Evolutionary conservation across 495 filamentous ascomycete genomes (phyloP).

Genomic region (Cercophora sp.): DNA sequence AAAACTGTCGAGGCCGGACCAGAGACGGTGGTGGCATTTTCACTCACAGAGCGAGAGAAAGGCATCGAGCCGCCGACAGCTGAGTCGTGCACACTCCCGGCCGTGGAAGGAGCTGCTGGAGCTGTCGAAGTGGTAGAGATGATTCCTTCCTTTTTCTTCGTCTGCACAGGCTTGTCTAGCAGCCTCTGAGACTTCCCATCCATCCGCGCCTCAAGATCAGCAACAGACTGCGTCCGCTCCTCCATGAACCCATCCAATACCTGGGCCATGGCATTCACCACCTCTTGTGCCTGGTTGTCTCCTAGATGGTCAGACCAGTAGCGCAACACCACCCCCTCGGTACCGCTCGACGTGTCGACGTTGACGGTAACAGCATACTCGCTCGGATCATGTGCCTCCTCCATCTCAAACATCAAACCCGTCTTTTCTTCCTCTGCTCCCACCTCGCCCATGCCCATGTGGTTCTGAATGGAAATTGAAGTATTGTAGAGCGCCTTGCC

Average conservation of each 20-base stretch:
- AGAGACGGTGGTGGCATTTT: background rate
- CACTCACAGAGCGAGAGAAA: background rate
- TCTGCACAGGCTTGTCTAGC: background rate
- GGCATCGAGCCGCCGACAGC: background rate
- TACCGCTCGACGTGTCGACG: slow-evolving; percentile 48
- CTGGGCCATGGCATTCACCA: slow-evolving; percentile 44
- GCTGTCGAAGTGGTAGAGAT: background rate
- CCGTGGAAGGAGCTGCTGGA: background rate
- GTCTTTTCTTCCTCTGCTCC: background rate
- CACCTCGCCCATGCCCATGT: background rate
- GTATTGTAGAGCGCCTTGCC: slow-evolving; percentile 55
- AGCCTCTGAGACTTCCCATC: slow-evolving; percentile 2
- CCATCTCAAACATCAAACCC: slow-evolving; percentile 19
- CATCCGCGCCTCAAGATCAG: slow-evolving; percentile 6
- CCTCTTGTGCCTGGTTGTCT: slow-evolving; percentile 42
- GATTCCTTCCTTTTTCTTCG: background rate
- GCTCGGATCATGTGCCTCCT: slow-evolving; percentile 24
- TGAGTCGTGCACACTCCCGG: background rate
- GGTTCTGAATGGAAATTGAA: slow-evolving; percentile 42
- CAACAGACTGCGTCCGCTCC: slow-evolving; percentile 8
- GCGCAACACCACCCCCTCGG: slow-evolving; percentile 48
- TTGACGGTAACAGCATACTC: slow-evolving; percentile 52
- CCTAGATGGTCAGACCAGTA: slow-evolving; percentile 51
- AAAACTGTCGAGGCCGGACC: background rate
- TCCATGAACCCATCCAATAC: slow-evolving; percentile 42